Evolutionary conservation across 129 eudicot genomes (phyloP).

Genomic region (Saussurea involucrata): DNA sequence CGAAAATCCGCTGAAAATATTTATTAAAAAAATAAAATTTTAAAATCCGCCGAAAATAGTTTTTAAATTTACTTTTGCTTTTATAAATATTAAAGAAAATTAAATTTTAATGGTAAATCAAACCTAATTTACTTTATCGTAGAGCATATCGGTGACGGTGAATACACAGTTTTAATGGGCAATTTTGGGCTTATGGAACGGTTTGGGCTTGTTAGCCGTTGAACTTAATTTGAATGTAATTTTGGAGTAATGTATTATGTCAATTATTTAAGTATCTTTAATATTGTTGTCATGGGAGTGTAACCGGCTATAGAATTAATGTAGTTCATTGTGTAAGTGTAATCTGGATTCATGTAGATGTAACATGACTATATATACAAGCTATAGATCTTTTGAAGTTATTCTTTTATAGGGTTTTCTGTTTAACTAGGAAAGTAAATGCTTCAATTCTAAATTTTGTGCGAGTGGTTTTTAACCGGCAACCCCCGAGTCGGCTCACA

Average conservation of each 20-base stretch:
- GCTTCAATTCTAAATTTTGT: background rate
- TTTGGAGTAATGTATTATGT: background rate
- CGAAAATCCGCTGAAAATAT: too few species aligned
- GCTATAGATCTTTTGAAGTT: background rate
- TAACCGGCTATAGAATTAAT: background rate
- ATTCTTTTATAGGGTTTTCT: background rate
- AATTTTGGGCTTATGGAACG: too few species aligned
- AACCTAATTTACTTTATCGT: too few species aligned
- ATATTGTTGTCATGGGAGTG: background rate
- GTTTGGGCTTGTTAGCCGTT: background rate
- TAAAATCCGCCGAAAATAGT: too few species aligned
- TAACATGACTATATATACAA: background rate
- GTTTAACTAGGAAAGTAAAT: background rate
- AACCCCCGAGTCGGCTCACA: too few species aligned
- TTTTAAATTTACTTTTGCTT: too few species aligned
- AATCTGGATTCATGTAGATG: background rate
- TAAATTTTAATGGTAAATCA: too few species aligned
- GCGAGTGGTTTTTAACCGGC: too few species aligned
- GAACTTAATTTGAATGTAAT: slow-evolving; percentile 2
- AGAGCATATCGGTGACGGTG: too few species aligned
- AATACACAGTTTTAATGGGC: too few species aligned
- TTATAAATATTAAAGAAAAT: too few species aligned
- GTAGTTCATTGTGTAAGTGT: background rate
- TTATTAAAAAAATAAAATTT: too few species aligned
- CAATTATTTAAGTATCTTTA: background rate